These are phyloP conservation scores for Gryganskiella cystojenkinii DNA, from an alignment of 192 early-diverging fungal genomes.

Conservation along the genomic window DNA sequence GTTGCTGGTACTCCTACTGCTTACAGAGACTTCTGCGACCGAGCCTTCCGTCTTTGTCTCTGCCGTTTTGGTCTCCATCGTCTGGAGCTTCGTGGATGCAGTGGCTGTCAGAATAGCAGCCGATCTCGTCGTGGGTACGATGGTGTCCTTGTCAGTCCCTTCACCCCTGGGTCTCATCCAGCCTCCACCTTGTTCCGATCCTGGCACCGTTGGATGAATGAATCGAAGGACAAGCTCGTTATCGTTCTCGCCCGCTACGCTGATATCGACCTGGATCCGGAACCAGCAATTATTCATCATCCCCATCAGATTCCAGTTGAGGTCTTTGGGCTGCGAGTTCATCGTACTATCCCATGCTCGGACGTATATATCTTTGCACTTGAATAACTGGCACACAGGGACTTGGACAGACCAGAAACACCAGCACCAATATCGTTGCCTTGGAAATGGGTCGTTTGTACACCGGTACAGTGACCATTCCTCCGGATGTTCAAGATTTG, in stretches of 20 bases:
- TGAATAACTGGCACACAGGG: slow-evolving; percentile 39
- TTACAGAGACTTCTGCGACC: too few relatives aligned
- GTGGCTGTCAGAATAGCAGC: slow-evolving; percentile 19
- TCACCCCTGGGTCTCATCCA: slow-evolving; percentile 61
- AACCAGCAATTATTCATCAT: slow-evolving; percentile 82
- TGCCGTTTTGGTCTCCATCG: slow-evolving; percentile 4
- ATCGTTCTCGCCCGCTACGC: slow-evolving; percentile 13
- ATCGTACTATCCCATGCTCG: slow-evolving; percentile 69
- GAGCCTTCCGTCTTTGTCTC: background rate
- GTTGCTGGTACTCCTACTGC: slow-evolving; percentile 5
- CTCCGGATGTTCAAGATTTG: slow-evolving; percentile 61
- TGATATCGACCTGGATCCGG: slow-evolving; percentile 58
- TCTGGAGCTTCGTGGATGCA: background rate
- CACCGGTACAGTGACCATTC: slow-evolving; percentile 29
- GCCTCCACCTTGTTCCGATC: slow-evolving; percentile 49
- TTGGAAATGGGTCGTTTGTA: slow-evolving; percentile 33
- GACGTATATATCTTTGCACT: slow-evolving; percentile 62
- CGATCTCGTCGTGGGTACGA: background rate
- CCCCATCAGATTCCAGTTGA: slow-evolving; percentile 79
- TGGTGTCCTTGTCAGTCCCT: slow-evolving; percentile 6
- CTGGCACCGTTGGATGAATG: slow-evolving; percentile 65
- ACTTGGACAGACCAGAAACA: slow-evolving; percentile 65
- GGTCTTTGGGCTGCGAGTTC: slow-evolving; percentile 70
- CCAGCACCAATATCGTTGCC: slow-evolving; percentile 71
- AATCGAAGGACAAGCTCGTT: slow-evolving; percentile 38